Conservation (phyloP, 2,329 filamentous ascomycete species). For the Beauveria brongniartii region DNA sequence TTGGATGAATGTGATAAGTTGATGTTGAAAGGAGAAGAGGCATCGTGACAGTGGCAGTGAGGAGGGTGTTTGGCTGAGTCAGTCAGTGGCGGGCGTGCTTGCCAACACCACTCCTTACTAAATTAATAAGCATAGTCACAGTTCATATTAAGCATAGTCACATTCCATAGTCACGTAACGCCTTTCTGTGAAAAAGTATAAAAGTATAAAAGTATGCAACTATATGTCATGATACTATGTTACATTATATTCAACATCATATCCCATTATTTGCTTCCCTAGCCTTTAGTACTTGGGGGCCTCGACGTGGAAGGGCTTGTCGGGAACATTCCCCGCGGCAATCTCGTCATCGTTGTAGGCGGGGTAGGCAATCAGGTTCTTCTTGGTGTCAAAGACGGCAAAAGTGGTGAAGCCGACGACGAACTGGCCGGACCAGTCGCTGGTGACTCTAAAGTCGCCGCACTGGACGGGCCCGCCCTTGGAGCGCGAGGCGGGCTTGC, state of each 20-base stretch:
- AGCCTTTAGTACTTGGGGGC: not conserved
- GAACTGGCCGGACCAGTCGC: slow-evolving; percentile 49
- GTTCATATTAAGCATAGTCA: too few species aligned
- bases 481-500: slow-evolving; percentile 25
- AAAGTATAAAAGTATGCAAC: too few species aligned
- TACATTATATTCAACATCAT: not conserved
- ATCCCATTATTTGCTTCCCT: not conserved
- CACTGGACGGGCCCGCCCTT: slow-evolving; percentile 34
- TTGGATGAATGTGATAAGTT: too few species aligned
- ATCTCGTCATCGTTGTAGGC: slow-evolving; percentile 46
- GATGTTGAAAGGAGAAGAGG: too few species aligned
- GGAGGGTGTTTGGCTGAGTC: too few species aligned
- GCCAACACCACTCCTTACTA: too few species aligned
- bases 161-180: too few species aligned
- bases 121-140: too few species aligned
- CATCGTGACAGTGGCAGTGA: too few species aligned
- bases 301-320: slow-evolving; percentile 5
- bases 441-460: slow-evolving; percentile 42
- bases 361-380: slow-evolving; percentile 41
- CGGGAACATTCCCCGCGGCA: slow-evolving; percentile 26
- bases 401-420: slow-evolving; percentile 47
- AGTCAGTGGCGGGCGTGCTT: too few species aligned
- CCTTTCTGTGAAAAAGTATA: too few species aligned
- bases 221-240: too few species aligned
- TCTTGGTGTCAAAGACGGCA: slow-evolving; percentile 36